Percentiles rank a stretch among this genome's conserved stretches.
Conservation (phyloP, 345 rosid genomes). For the Rhodamnia argentea region DNA sequence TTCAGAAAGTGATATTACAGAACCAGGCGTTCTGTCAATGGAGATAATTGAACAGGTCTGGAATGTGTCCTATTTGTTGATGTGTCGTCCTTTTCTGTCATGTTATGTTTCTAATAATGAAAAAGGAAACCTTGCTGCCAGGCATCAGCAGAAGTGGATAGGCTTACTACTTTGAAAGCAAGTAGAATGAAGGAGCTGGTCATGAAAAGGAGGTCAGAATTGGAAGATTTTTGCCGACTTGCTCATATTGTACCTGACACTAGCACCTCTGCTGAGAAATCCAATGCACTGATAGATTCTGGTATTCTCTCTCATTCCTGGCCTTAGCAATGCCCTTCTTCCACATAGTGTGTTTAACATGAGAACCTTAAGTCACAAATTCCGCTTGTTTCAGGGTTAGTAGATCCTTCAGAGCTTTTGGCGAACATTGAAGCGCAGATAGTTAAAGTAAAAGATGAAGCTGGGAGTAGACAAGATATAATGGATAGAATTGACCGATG, state of each 20-base stretch:
- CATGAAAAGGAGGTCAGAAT: constrained; percentile 72
- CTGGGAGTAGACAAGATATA: constrained; percentile 79
- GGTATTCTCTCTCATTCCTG: constrained; percentile 26
- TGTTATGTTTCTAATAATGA: neutral
- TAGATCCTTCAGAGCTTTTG: constrained; percentile 87
- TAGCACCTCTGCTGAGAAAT: constrained; percentile 85
- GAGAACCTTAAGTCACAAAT: neutral
- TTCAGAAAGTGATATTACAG: constrained; percentile 53
- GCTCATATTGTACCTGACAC: constrained; percentile 78
- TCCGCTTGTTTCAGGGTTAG: constrained; percentile 39
- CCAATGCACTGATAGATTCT: constrained; percentile 86
- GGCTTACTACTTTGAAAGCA: constrained; percentile 69
- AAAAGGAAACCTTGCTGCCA: constrained; percentile 4
- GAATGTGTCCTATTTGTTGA: neutral
- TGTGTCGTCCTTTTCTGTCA: neutral
- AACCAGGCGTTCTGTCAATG: constrained; percentile 56
- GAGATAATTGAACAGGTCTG: constrained; percentile 73
- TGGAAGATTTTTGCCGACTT: constrained; percentile 66
- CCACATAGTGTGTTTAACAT: neutral
- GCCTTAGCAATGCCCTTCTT: neutral
- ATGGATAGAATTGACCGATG: constrained; percentile 89
- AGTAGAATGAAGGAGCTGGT: constrained; percentile 96
- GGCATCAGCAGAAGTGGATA: constrained; percentile 85
- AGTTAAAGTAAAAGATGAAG: constrained; percentile 70
- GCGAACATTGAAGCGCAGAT: constrained; percentile 75